These are phyloP conservation scores for Marvania coccoides DNA, from an alignment of 139 green algal genomes.

Conservation along the genomic window DNA sequence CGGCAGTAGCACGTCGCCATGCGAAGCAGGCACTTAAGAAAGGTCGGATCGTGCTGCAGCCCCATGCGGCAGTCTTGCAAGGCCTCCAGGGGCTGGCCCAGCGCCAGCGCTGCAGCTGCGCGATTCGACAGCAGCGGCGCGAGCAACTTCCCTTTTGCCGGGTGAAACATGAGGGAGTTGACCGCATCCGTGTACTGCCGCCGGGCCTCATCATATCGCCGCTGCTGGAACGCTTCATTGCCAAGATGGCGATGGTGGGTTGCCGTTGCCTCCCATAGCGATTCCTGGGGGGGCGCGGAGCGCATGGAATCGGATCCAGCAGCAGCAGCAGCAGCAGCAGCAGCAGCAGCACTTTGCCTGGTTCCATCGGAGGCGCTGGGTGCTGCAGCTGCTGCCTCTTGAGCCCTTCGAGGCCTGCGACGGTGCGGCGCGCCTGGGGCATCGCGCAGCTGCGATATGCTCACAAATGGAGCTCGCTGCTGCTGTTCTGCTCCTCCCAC, in stretches of 20 bases:
- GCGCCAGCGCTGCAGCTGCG: slow-evolving; percentile 11
- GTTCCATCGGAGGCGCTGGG: too few relatives aligned
- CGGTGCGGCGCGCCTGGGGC: not conserved
- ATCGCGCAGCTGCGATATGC: not conserved
- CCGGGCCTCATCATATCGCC: slow-evolving; percentile 1
- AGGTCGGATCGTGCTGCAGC: slow-evolving; percentile 4
- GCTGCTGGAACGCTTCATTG: slow-evolving; percentile 19
- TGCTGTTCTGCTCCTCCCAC: not conserved
- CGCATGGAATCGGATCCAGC: not conserved
- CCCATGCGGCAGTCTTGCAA: slow-evolving; percentile 21
- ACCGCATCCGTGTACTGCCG: slow-evolving; percentile 8
- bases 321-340: not conserved
- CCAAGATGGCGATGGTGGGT: not conserved
- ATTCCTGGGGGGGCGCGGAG: too few relatives aligned
- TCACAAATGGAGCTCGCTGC: not conserved
- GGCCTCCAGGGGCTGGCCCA: slow-evolving; percentile 12
- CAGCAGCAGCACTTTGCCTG: too few relatives aligned
- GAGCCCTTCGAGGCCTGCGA: not conserved
- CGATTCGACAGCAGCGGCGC: slow-evolving; percentile 23
- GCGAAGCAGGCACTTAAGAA: slow-evolving; percentile 19
- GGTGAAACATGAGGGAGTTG: slow-evolving; percentile 4
- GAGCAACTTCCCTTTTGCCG: slow-evolving; percentile 1
- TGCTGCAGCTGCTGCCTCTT: not conserved
- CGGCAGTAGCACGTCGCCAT: slow-evolving; percentile 25
- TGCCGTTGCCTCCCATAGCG: not conserved